Base-by-base conservation (phyloP, 2,329 filamentous ascomycete genomes). In the Corinectria fuckeliana region DNA sequence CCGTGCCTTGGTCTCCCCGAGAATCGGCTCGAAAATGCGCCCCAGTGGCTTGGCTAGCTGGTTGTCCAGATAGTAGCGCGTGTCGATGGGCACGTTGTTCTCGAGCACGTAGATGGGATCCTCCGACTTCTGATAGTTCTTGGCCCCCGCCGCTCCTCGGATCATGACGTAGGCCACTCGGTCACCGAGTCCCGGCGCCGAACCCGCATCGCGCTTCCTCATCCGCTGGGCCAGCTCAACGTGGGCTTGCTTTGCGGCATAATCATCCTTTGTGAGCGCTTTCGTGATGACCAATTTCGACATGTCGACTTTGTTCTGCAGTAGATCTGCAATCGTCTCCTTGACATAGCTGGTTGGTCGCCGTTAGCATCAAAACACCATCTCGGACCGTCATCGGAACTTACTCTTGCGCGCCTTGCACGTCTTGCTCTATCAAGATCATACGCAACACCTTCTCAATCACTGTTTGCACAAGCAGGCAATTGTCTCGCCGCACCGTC, bases 281-380 rank as follows among this genome's bases (percentile, higher is more conserved):
- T 99, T 99, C 25, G 95, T 99, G 72, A 99, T 99, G 75, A 99
- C 96, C 16, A 99, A 88, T 76, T 99, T 98, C 34, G 94, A 97
- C 91, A 99, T 96, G 78, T 99, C 95, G 69, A 99, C 84, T 76
- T 96, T 97, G 81, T 99, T 99, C 74, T 98, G 95, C 36, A 99
- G 81, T 16, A 99, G 84, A 73, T 97, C 93, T 8, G 95, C 91
- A 72, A 99, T 99, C 42, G 91, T 97, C 63, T 95, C 88, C 77
- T 97, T 98, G 77, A 99, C 95, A 71, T 97, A 98, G 65, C 93
- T 96, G 70, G 14, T 30, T 50, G 65, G 55, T 50, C 49, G 72
- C 83, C 72, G 83, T 80, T 68, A 74, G 63, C 58, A 51, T 42
- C 47, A 55, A 23, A 16, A 18, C 21, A 47, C 56, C 47, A 63